These are phyloP conservation scores for Turritis glabra DNA, from an alignment of 345 rosid genomes.

Conservation along the genomic window DNA sequence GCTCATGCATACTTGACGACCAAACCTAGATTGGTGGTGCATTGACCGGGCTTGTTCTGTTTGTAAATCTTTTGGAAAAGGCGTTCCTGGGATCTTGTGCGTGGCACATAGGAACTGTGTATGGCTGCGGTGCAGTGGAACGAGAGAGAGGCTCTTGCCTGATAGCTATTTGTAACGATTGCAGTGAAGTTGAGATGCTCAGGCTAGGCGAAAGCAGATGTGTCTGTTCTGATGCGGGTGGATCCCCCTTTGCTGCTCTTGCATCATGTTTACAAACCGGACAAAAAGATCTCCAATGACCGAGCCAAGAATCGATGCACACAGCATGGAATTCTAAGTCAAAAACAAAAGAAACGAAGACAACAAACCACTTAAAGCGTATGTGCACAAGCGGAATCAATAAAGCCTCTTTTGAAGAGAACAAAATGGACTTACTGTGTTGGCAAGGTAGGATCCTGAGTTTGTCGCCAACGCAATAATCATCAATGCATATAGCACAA, in stretches of 20 bases:
- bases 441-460: constrained; percentile 74
- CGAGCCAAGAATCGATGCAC: constrained; percentile 86
- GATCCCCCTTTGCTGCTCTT: constrained; percentile 53
- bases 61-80: not conserved
- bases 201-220: constrained; percentile 62
- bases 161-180: constrained; percentile 44
- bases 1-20: not conserved
- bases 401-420: not conserved
- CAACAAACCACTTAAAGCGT: not conserved
- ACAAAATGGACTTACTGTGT: constrained; percentile 58
- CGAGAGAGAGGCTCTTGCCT: not conserved
- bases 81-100: not conserved
- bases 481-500: constrained; percentile 86
- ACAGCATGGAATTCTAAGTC: constrained; percentile 61
- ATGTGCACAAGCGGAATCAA: not conserved
- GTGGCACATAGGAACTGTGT: not conserved
- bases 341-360: too few relatives aligned
- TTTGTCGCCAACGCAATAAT: constrained; percentile 75
- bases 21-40: not conserved
- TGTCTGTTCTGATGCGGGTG: constrained; percentile 68
- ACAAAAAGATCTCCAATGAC: constrained; percentile 80
- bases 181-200: constrained; percentile 49
- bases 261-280: constrained; percentile 84
- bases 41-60: not conserved
- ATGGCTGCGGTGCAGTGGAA: not conserved